Conservation (phyloP, 139 green algal species). For the Penium margaritaceum region DNA sequence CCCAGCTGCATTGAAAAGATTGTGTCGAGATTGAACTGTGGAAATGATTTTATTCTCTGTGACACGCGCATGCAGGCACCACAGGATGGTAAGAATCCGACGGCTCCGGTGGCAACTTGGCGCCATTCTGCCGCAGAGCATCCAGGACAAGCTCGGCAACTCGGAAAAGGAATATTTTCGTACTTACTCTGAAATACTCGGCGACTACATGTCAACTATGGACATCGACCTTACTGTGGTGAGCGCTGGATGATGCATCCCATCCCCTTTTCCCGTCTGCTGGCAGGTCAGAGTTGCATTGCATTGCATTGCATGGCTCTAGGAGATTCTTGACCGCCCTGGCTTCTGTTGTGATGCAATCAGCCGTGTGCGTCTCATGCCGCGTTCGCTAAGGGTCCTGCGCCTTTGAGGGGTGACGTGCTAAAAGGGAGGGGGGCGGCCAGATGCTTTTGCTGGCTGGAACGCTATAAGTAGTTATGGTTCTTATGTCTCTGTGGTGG, state of each 20-base stretch:
- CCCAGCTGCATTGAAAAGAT: no score
- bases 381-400: no score
- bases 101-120: slow-evolving; percentile 45
- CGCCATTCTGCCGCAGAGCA: slow-evolving; percentile 39
- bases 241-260: no score
- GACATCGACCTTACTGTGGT: slow-evolving; percentile 46
- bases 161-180: slow-evolving; percentile 38
- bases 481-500: slow-evolving; percentile 61
- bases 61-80: background rate
- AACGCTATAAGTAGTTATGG: slow-evolving; percentile 54
- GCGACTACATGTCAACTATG: slow-evolving; percentile 41
- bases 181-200: slow-evolving; percentile 33
- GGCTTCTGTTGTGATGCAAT: no score
- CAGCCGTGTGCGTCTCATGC: no score
- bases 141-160: slow-evolving; percentile 39
- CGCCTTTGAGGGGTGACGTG: no score
- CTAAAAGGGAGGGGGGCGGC: no score
- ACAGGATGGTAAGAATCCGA: slow-evolving; percentile 21
- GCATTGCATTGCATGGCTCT: no score
- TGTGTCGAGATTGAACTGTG: no score
- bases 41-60: background rate
- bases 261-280: no score
- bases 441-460: slow-evolving; percentile 28
- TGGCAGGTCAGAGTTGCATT: no score
- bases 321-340: no score